Evolutionary conservation across 345 rosid genomes (phyloP).

Genomic region (Conringia planisiliqua): DNA sequence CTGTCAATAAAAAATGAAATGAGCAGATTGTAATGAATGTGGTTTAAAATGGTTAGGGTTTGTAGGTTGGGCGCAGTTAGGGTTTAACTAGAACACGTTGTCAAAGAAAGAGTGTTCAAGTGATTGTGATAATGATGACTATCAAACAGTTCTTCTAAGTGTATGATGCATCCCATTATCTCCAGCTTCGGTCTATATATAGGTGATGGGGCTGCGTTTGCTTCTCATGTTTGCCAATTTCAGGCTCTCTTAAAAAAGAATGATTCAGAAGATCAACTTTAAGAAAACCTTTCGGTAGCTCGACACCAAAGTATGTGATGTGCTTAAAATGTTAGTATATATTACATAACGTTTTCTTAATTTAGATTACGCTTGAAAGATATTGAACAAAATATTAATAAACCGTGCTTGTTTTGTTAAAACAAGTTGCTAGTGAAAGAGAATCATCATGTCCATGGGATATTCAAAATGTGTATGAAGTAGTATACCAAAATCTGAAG

Average conservation of each 20-base stretch:
- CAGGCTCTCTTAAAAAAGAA: background rate
- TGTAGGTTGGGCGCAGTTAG: background rate
- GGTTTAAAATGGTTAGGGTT: background rate
- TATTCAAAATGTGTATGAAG: background rate
- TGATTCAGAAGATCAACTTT: background rate
- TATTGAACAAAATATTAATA: background rate
- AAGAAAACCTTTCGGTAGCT: background rate
- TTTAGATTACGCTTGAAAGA: background rate
- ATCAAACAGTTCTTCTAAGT: background rate
- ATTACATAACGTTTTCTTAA: background rate
- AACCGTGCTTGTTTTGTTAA: background rate
- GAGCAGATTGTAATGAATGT: background rate
- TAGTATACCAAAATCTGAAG: background rate
- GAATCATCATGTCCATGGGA: background rate
- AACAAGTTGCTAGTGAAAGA: background rate
- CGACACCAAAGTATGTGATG: background rate
- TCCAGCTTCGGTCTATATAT: background rate
- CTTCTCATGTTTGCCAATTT: background rate
- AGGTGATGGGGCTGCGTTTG: background rate
- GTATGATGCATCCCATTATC: background rate
- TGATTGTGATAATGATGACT: background rate
- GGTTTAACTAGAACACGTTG: background rate
- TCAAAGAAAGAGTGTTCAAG: background rate
- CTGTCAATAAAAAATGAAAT: background rate
- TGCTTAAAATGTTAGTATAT: too few species aligned